A percentile compares a stretch with the other conserved stretches of the same genome.
Conservation (phyloP, 805 yeast genomes). For the Ogataea nonfermentans region DNA sequence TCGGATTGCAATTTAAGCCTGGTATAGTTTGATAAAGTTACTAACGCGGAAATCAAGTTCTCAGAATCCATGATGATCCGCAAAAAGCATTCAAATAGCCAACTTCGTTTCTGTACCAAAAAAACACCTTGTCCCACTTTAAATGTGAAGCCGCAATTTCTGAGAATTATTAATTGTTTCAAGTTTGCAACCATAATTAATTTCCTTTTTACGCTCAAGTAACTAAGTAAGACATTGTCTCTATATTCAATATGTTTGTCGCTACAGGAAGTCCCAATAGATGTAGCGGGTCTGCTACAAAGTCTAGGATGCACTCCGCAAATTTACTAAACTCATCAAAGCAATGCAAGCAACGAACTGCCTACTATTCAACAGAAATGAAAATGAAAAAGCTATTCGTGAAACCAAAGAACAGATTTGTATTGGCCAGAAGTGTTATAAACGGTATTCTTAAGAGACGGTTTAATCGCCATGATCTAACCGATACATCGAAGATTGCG, state of each 20-base stretch:
- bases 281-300: too few relatives aligned
- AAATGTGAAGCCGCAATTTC: too few relatives aligned
- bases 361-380: not conserved
- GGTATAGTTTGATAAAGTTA: too few relatives aligned
- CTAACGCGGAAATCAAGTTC: too few relatives aligned
- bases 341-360: not conserved
- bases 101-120: too few relatives aligned
- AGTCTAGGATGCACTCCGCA: not conserved
- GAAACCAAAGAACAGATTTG: constrained; percentile 18
- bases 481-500: constrained; percentile 14
- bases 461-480: not conserved
- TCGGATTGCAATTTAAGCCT: too few relatives aligned
- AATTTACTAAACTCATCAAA: not conserved
- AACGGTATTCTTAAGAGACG: constrained; percentile 11
- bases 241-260: not conserved
- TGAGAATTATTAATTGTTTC: not conserved
- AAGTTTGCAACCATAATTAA: constrained; percentile 7
- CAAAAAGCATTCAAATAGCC: too few relatives aligned
- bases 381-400: constrained; percentile 3
- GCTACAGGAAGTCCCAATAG: too few relatives aligned
- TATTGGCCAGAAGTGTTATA: constrained; percentile 16
- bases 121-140: too few relatives aligned
- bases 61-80: too few relatives aligned
- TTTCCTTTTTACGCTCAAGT: not conserved
- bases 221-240: not conserved